Conservation (phyloP, 73 alveolate genomes). For the Symbiodinium natans region DNA sequence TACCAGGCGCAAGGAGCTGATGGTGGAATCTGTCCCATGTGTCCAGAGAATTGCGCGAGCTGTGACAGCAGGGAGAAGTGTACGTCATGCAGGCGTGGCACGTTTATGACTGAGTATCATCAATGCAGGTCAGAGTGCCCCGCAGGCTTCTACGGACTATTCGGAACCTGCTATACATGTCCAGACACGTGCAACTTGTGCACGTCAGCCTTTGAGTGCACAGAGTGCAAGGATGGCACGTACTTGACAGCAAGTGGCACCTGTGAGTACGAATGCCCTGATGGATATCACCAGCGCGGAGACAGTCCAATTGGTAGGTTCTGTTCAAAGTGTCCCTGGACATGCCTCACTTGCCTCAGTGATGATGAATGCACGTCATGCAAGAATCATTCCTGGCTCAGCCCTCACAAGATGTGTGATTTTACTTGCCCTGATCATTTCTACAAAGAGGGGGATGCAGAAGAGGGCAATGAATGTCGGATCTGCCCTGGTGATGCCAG, state of each 20-base stretch:
- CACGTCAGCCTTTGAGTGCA: neutral
- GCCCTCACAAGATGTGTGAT: constrained; percentile 24
- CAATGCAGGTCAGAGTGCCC: neutral
- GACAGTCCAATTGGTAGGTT: neutral
- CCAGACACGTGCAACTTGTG: constrained; percentile 27
- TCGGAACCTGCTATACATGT: neutral
- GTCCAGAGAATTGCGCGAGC: constrained; percentile 13
- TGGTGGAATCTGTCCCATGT: constrained; percentile 14
- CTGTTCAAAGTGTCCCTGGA: constrained; percentile 7
- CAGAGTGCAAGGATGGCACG: constrained; percentile 7
- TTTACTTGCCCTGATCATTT: constrained; percentile 10
- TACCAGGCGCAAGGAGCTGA: neutral
- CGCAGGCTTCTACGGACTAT: neutral
- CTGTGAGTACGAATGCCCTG: neutral
- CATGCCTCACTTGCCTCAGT: neutral
- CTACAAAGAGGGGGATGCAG: constrained; percentile 11
- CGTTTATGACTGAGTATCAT: neutral
- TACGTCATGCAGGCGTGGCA: neutral
- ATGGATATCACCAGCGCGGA: neutral
- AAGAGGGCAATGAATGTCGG: neutral
- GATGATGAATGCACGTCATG: constrained; percentile 7
- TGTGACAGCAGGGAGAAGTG: constrained; percentile 36
- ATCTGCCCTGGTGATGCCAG: constrained; percentile 13
- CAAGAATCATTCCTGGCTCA: constrained; percentile 18
- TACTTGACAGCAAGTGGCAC: constrained; percentile 21